Conservation (phyloP, 2,329 filamentous ascomycete species). For the Biscogniauxia mediterranea region DNA sequence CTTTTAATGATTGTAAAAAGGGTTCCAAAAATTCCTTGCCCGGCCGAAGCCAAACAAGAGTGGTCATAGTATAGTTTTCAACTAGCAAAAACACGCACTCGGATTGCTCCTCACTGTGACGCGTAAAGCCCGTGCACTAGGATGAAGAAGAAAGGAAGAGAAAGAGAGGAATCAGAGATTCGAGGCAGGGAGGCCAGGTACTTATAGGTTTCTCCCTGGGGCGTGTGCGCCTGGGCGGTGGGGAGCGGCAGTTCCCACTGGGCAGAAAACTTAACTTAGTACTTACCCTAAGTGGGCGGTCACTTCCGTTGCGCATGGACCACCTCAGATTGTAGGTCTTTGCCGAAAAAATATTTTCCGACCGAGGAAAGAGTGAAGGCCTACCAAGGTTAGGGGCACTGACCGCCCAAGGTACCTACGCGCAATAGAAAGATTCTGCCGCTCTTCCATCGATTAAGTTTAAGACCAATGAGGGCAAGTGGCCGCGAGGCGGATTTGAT, state of each 20-base stretch:
- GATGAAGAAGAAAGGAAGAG: constrained; percentile 49
- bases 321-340: no score
- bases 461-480: no score
- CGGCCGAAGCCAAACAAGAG: constrained; percentile 68
- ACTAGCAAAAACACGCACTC: constrained; percentile 87
- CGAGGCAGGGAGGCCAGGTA: no score
- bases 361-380: no score
- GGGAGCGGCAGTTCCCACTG: no score
- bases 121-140: constrained; percentile 75
- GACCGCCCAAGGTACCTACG: neutral
- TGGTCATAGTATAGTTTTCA: constrained; percentile 82
- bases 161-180: constrained; percentile 16
- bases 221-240: neutral
- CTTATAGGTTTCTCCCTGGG: neutral
- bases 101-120: constrained; percentile 85
- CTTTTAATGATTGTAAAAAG: constrained; percentile 34
- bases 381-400: neutral
- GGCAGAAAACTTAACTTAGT: no score
- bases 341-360: no score
- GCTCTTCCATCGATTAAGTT: constrained; percentile 10
- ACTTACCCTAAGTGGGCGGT: no score
- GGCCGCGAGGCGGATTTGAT: no score
- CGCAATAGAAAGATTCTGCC: neutral
- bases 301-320: no score
- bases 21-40: constrained; percentile 78